Percentiles rank a stretch among this genome's conserved stretches.
phyloP scores from a whole-genome alignment of 169 alveolate genomes.

The Plasmodium vinckei region DNA sequence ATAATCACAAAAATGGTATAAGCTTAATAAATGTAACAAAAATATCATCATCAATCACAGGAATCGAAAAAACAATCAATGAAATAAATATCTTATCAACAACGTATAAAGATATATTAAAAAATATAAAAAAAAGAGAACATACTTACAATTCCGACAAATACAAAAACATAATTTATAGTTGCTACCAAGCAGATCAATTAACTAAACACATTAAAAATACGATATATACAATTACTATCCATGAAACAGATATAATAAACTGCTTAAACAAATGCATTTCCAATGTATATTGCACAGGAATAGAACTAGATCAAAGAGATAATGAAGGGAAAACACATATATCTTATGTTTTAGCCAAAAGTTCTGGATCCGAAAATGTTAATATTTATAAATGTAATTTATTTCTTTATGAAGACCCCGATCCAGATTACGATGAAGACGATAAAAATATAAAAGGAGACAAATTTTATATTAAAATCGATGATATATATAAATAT shows the following conservation, averaged over 20 bases:
- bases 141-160: slow-evolving; percentile 20
- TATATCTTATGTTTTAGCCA: slow-evolving; percentile 25
- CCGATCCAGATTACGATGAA: slow-evolving; percentile 9
- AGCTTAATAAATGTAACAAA: no score
- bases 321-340: slow-evolving; percentile 18
- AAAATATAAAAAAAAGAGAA: slow-evolving; percentile 30
- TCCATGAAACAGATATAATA: slow-evolving; percentile 69
- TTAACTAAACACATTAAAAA: slow-evolving; percentile 4
- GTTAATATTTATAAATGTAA: slow-evolving; percentile 38
- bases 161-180: slow-evolving; percentile 15
- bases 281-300: slow-evolving; percentile 82
- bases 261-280: slow-evolving; percentile 78
- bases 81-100: slow-evolving; percentile 12
- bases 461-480: background rate
- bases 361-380: slow-evolving; percentile 11
- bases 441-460: background rate
- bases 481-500: slow-evolving; percentile 25
- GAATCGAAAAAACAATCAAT: background rate
- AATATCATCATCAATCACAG: no score
- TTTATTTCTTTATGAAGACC: slow-evolving; percentile 55
- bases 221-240: slow-evolving; percentile 22
- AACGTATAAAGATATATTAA: background rate
- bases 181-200: slow-evolving; percentile 25
- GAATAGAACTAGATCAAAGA: slow-evolving; percentile 78
- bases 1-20: no score